Base-by-base conservation (phyloP, 495 filamentous ascomycete species). In the Penicillium goetzii region DNA sequence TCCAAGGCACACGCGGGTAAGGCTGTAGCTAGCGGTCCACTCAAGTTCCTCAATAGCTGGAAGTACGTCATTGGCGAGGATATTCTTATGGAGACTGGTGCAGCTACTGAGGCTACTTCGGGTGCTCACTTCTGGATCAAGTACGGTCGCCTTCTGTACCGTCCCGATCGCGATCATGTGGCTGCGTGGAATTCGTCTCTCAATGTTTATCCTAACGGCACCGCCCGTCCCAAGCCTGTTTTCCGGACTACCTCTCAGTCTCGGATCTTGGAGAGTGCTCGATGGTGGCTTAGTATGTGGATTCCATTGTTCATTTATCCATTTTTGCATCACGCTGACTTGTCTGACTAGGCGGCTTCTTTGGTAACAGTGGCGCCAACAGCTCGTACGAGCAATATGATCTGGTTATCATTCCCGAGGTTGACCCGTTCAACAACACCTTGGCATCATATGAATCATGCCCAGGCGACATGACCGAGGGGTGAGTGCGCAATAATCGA, bases 61-160 rank as follows among this genome's bases (percentile, higher is more conserved):
- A 66, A 77, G 11, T 83, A 85, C 62, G 60, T 77, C 6, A 67
- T 85, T 69, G 64, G 75, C 15, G 65, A 68, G 47, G 78, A 78
- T 54, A 69, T 70, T 14, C 69, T 86, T 21, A 79, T 84, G 17
- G 79, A 74, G 32, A 71, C 76, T 21, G 82, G 83, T 45, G 83
- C 82, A 19, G 68, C 74, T 9, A 83, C 81, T 1, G 83, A 85
- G 61, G 82, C 83, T 47, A 71, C 74, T 23, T 70, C 82, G 17
- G 83, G 83, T 33, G 80, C 80, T 0, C 61, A 73, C 21, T 81
- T 84, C 63, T 85, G 83, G 83, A 78, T 78, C 56, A 72, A 77
- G 26, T 86, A 86, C 50, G 83, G 83, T 4, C 73, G 83, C 38
- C 74, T 74, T 3, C 63, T 85, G 50, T 84, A 79, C 62, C 80